Base-by-base conservation (phyloP, 2,329 filamentous ascomycete species). In the Teratosphaeria pseudoeucalypti region DNA sequence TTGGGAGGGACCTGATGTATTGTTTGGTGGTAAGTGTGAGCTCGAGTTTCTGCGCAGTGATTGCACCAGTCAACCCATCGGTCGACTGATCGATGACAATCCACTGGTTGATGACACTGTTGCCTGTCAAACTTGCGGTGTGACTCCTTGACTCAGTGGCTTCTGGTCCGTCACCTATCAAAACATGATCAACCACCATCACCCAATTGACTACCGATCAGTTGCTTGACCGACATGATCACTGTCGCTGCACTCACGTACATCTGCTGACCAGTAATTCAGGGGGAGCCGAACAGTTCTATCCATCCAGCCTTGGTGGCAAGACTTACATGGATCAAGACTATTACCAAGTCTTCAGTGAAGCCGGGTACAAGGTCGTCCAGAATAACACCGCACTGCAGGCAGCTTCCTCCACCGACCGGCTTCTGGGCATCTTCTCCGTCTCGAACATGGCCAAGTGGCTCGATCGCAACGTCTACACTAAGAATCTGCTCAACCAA, bases 401-500 rank as follows among this genome's bases (percentile, higher is more conserved):
- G 3, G 73, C 78, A 29, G 79, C 82, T 1, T 77, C 82, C 55
- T 83, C 81, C 68, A 77, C 77, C 58, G 78, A 84, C 64, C 85
- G 81, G 68, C 83, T 88, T 0, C 84, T 95, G 1, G 90, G 90
- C 37, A 85, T 95, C 68, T 95, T 94, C 77, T 85, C 84, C 68
- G 81, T 82, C 61, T 82, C 81, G 63, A 88, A 89, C 75, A 81
- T 95, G 71, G 87, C 88, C 52, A 89, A 90, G 68, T 95, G 90
- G 89, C 81, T 95, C 11, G 90, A 95, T 76, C 85, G 90, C 65
- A 92, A 94, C 67, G 79, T 95, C 64, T 94, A 89, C 78, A 83
- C 77, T 10, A 77, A 85, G 27, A 91, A 92, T 75, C 77, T 92
- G 27, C 77, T 80, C 65, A 78, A 74, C 54, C 80, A 86, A 63